Percentiles rank a stretch among this genome's conserved stretches.
Conservation (phyloP, 2,329 filamentous ascomycete genomes). For the Trichoderma semiorbis region DNA sequence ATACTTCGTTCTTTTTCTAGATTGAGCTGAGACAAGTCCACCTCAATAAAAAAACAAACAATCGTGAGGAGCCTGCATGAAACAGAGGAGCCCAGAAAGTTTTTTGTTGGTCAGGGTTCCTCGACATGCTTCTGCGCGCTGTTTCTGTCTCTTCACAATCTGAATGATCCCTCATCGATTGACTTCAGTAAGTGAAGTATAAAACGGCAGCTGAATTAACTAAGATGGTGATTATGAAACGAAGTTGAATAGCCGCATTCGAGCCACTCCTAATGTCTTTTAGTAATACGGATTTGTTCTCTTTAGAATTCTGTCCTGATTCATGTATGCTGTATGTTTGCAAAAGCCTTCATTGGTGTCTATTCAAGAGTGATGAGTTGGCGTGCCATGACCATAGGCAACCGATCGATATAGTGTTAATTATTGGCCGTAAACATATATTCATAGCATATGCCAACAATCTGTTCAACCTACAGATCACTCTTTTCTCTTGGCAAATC, state of each 20-base stretch:
- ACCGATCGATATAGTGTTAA: background rate
- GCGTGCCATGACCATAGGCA: background rate
- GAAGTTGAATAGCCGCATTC: background rate
- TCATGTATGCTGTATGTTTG: background rate
- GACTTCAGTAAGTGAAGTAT: background rate
- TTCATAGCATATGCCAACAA: background rate
- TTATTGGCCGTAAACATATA: background rate
- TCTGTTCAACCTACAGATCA: background rate
- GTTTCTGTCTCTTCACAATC: background rate
- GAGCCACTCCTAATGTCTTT: background rate
- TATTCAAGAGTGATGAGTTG: background rate
- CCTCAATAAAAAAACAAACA: background rate
- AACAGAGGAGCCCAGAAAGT: background rate
- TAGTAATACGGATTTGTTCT: background rate
- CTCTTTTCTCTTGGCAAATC: background rate
- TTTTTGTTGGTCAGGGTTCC: background rate
- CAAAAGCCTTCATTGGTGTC: background rate
- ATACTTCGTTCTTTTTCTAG: background rate
- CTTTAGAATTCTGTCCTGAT: background rate
- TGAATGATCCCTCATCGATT: background rate
- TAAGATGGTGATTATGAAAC: background rate
- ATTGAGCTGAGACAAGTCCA: background rate
- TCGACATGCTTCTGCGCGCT: background rate
- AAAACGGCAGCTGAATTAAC: background rate
- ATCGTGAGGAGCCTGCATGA: background rate